Percentiles rank a stretch among this genome's conserved stretches.
These are phyloP conservation scores for Ophiostoma sp. DNA, from an alignment of 2,329 filamentous ascomycete genomes.

Conservation along the genomic window DNA sequence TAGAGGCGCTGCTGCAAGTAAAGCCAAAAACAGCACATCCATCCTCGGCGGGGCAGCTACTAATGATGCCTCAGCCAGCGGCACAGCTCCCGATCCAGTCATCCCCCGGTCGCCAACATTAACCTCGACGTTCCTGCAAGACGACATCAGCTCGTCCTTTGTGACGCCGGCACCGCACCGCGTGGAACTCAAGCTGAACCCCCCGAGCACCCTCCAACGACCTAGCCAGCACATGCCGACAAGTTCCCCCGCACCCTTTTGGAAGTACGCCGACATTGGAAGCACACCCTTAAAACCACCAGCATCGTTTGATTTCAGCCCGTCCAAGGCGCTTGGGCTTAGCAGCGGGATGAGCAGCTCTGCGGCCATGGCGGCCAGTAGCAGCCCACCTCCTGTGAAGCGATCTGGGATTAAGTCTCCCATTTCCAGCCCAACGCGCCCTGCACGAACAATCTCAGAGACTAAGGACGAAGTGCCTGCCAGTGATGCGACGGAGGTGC, in stretches of 20 bases:
- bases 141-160: slow-evolving; percentile 62
- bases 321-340: slow-evolving; percentile 47
- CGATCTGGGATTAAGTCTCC: slow-evolving; percentile 49
- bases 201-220: slow-evolving; percentile 76
- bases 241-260: slow-evolving; percentile 81
- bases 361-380: slow-evolving; percentile 52
- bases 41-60: slow-evolving; percentile 21
- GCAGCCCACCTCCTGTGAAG: slow-evolving; percentile 54
- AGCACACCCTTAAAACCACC: slow-evolving; percentile 65
- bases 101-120: slow-evolving; percentile 61
- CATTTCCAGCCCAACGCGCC: slow-evolving; percentile 50
- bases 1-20: slow-evolving; percentile 40
- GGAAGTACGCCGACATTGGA: slow-evolving; percentile 78
- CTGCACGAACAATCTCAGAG: slow-evolving; percentile 8
- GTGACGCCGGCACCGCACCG: slow-evolving; percentile 72
- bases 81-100: slow-evolving; percentile 33
- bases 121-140: slow-evolving; percentile 62
- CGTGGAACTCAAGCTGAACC: slow-evolving; percentile 72
- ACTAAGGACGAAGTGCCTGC: background rate
- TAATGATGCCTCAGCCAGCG: slow-evolving; percentile 24
- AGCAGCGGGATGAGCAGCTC: slow-evolving; percentile 23
- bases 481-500: slow-evolving; percentile 17
- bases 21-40: slow-evolving; percentile 22
- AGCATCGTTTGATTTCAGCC: slow-evolving; percentile 57
- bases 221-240: slow-evolving; percentile 86